Percentiles rank a stretch among this genome's conserved stretches.
phyloP scores from a whole-genome alignment of 495 filamentous ascomycete genomes.

The Letharia lupina region DNA sequence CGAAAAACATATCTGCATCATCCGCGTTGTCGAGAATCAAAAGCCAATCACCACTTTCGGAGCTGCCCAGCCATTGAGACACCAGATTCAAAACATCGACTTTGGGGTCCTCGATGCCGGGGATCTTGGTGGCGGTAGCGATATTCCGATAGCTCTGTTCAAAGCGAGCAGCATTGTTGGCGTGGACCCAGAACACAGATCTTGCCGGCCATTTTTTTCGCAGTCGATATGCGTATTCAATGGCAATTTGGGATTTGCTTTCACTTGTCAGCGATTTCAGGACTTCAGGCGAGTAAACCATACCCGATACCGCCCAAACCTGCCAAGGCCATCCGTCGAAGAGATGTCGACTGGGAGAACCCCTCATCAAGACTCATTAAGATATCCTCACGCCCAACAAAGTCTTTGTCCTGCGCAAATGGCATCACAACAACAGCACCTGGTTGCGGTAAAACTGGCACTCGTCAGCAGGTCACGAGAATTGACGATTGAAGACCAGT shows the following conservation, averaged over 20 bases:
- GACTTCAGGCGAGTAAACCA: neutral
- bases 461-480: neutral
- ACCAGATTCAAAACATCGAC: slow-evolving; percentile 32
- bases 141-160: slow-evolving; percentile 37
- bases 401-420: slow-evolving; percentile 35
- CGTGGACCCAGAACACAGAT: slow-evolving; percentile 41
- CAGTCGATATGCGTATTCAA: slow-evolving; percentile 38
- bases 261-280: too few relatives aligned
- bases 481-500: neutral
- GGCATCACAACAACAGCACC: slow-evolving; percentile 21
- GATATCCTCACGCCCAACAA: slow-evolving; percentile 34
- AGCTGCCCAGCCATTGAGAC: slow-evolving; percentile 30
- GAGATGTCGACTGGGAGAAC: slow-evolving; percentile 23
- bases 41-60: slow-evolving; percentile 33
- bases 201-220: slow-evolving; percentile 27
- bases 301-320: slow-evolving; percentile 47
- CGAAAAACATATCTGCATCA: slow-evolving; percentile 32
- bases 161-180: slow-evolving; percentile 30
- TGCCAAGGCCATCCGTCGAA: slow-evolving; percentile 27
- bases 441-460: neutral
- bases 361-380: slow-evolving; percentile 28
- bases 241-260: slow-evolving; percentile 48
- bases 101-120: slow-evolving; percentile 29
- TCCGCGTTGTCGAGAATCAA: slow-evolving; percentile 45
- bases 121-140: slow-evolving; percentile 28